These are phyloP conservation scores for Amesomyces nigricolor DNA, from an alignment of 2,329 filamentous ascomycete species.

Conservation along the genomic window DNA sequence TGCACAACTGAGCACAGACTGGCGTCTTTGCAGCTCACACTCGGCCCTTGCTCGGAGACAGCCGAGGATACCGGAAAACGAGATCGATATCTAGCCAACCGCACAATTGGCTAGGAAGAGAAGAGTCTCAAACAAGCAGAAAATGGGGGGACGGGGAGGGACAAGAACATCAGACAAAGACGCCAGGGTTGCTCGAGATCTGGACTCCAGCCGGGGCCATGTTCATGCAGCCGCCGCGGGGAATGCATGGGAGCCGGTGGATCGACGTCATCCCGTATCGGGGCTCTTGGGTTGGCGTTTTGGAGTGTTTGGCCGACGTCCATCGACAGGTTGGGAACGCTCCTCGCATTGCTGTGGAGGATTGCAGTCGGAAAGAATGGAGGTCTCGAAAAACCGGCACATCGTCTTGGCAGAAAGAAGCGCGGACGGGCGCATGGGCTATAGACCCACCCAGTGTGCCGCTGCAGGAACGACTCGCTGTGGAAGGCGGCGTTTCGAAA, in stretches of 20 bases:
- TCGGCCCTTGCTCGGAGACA: slow-evolving; percentile 10
- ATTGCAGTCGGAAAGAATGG: slow-evolving; percentile 3
- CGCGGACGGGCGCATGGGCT: neutral
- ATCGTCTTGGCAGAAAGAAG: neutral
- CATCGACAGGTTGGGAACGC: neutral
- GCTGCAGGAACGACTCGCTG: slow-evolving; percentile 4
- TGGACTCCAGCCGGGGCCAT: slow-evolving; percentile 11
- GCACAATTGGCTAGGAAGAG: slow-evolving; percentile 19
- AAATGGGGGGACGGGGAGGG: slow-evolving; percentile 1
- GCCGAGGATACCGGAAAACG: slow-evolving; percentile 6
- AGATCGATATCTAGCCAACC: slow-evolving; percentile 12
- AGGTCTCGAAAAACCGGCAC: slow-evolving; percentile 10
- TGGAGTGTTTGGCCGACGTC: neutral
- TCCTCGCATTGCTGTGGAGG: neutral
- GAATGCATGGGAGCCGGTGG: neutral
- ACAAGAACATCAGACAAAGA: slow-evolving; percentile 19
- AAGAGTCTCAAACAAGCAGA: slow-evolving; percentile 22
- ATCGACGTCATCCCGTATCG: neutral
- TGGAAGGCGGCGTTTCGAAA: slow-evolving; percentile 15
- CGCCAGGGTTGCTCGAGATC: slow-evolving; percentile 12
- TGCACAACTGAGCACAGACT: slow-evolving; percentile 11
- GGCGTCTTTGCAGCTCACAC: slow-evolving; percentile 4
- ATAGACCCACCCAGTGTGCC: neutral
- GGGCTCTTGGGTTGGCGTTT: neutral
- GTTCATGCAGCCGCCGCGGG: slow-evolving; percentile 20